These are phyloP conservation scores for Sordariomycetes sp. DNA, from an alignment of 2,329 filamentous ascomycete genomes.

Conservation along the genomic window DNA sequence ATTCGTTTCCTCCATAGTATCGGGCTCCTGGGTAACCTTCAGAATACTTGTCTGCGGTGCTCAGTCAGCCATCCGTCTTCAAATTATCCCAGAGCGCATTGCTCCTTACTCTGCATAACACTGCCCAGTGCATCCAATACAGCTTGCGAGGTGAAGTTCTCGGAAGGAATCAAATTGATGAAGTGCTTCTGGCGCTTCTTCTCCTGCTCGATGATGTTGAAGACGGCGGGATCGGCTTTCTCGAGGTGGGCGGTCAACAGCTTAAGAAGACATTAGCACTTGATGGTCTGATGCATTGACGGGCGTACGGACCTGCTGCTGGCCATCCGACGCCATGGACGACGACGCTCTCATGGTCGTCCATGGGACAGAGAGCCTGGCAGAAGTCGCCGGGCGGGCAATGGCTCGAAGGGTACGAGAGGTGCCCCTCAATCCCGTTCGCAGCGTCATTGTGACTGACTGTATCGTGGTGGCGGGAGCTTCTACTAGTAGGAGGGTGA, in stretches of 20 bases:
- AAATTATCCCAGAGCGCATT: not conserved
- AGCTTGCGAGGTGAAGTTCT: slow-evolving; percentile 91
- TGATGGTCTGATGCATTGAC: slow-evolving; percentile 4
- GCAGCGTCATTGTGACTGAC: slow-evolving; percentile 32
- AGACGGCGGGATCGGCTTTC: slow-evolving; percentile 79
- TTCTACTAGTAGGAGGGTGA: not conserved
- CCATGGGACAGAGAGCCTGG: slow-evolving; percentile 10
- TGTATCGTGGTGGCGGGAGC: not conserved
- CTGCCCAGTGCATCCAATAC: slow-evolving; percentile 87
- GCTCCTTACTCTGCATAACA: slow-evolving; percentile 73
- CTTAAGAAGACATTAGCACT: slow-evolving; percentile 39
- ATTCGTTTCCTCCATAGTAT: slow-evolving; percentile 96
- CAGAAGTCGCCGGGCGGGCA: slow-evolving; percentile 18
- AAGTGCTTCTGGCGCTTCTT: slow-evolving; percentile 96
- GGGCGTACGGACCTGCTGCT: slow-evolving; percentile 43
- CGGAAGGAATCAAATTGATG: slow-evolving; percentile 92
- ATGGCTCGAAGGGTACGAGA: slow-evolving; percentile 35
- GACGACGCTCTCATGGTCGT: slow-evolving; percentile 30
- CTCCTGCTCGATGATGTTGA: slow-evolving; percentile 90
- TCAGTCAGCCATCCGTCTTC: not conserved
- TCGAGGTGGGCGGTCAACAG: slow-evolving; percentile 71
- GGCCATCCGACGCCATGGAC: slow-evolving; percentile 41
- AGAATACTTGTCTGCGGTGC: slow-evolving; percentile 78
- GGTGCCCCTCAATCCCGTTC: slow-evolving; percentile 34
- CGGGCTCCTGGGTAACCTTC: slow-evolving; percentile 94